phyloP scores from a whole-genome alignment of 805 yeast species.

The Metschnikowia baotianmanensis region DNA sequence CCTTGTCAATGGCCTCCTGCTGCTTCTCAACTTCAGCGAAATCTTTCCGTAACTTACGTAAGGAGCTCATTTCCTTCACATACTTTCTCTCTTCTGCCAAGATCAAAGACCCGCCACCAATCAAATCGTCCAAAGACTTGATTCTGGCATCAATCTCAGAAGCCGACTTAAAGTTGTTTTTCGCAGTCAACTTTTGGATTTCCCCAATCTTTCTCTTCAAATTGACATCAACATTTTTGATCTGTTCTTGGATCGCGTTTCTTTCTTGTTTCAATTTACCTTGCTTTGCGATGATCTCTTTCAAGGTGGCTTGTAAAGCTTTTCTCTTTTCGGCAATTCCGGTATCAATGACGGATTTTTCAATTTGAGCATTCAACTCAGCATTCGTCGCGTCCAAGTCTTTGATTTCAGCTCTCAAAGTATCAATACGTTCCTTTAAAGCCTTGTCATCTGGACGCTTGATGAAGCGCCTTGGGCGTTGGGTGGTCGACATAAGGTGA shows the following conservation, averaged over 20 bases:
- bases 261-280: slow-evolving; percentile 47
- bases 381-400: slow-evolving; percentile 55
- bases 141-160: slow-evolving; percentile 71
- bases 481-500: slow-evolving; percentile 16
- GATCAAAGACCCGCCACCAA: slow-evolving; percentile 75
- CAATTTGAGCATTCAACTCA: slow-evolving; percentile 54
- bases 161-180: slow-evolving; percentile 62
- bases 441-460: slow-evolving; percentile 73
- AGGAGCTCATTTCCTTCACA: slow-evolving; percentile 79
- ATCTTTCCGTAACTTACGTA: slow-evolving; percentile 79
- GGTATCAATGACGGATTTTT: slow-evolving; percentile 36
- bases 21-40: slow-evolving; percentile 68
- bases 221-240: slow-evolving; percentile 64
- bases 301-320: slow-evolving; percentile 35
- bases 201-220: slow-evolving; percentile 76
- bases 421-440: slow-evolving; percentile 56
- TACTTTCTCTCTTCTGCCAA: slow-evolving; percentile 87
- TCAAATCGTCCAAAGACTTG: slow-evolving; percentile 62
- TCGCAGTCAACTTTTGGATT: slow-evolving; percentile 67
- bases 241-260: slow-evolving; percentile 60
- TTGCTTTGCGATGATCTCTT: slow-evolving; percentile 45
- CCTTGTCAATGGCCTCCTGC: slow-evolving; percentile 77
- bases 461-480: slow-evolving; percentile 49
- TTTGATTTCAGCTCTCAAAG: slow-evolving; percentile 59
- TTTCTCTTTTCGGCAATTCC: slow-evolving; percentile 31